These are phyloP conservation scores for Suhomyces bribrorum DNA, from an alignment of 1,139 yeast genomes.

Conservation along the genomic window DNA sequence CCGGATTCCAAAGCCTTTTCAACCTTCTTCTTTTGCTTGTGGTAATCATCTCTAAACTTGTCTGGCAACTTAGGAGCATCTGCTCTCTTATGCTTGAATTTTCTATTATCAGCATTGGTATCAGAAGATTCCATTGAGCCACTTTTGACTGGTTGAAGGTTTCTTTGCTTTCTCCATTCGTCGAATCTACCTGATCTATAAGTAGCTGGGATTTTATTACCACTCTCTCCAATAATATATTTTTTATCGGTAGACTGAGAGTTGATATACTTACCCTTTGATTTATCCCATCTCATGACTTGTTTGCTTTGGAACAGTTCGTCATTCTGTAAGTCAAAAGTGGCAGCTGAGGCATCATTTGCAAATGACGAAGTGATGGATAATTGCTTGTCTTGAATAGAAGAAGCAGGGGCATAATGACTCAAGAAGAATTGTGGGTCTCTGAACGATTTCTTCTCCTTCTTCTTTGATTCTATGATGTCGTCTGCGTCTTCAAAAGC, in stretches of 20 bases:
- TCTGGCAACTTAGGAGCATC: constrained; percentile 90
- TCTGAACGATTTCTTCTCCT: constrained; percentile 50
- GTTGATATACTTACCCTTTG: constrained; percentile 88
- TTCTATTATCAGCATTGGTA: constrained; percentile 35
- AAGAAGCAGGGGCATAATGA: constrained; percentile 83
- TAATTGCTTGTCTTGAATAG: constrained; percentile 83
- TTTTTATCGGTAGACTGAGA: constrained; percentile 78
- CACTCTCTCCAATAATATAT: constrained; percentile 92
- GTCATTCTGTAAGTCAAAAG: constrained; percentile 83
- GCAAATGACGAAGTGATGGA: constrained; percentile 66
- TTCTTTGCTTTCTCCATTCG: constrained; percentile 81
- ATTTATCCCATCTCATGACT: constrained; percentile 89
- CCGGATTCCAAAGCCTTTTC: constrained; percentile 81
- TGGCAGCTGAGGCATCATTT: constrained; percentile 78
- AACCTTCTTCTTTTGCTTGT: constrained; percentile 80
- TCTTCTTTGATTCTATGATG: constrained; percentile 33
- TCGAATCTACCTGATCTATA: constrained; percentile 90
- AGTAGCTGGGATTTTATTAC: constrained; percentile 89
- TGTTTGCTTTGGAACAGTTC: constrained; percentile 70
- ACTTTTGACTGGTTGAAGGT: constrained; percentile 48
- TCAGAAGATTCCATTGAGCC: constrained; percentile 52
- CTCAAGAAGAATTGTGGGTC: constrained; percentile 87
- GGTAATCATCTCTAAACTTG: constrained; percentile 83
- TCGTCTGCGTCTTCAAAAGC: constrained; percentile 58
- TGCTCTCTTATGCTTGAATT: constrained; percentile 70